These are phyloP conservation scores for Periconia digitata DNA, from an alignment of 2,329 filamentous ascomycete species.

Conservation along the genomic window DNA sequence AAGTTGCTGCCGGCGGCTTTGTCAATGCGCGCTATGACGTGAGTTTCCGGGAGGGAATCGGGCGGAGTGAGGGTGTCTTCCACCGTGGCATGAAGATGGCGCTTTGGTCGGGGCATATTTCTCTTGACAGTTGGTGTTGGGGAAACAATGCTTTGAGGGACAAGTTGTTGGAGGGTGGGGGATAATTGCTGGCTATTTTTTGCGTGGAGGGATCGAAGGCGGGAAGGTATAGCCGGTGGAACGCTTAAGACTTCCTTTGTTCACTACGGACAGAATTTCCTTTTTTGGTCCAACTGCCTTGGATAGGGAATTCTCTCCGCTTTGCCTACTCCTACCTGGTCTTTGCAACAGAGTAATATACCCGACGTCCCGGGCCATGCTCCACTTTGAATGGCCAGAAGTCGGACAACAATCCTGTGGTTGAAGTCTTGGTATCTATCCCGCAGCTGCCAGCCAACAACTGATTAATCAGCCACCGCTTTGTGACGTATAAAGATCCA, in stretches of 20 bases:
- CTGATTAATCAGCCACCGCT: too few relatives aligned
- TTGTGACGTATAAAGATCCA: too few relatives aligned
- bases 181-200: neutral
- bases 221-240: conserved; percentile 2
- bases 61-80: conserved; percentile 65
- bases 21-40: conserved; percentile 73
- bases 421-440: too few relatives aligned
- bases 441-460: too few relatives aligned
- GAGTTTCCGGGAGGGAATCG: conserved; percentile 49
- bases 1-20: conserved; percentile 87
- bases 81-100: conserved; percentile 74
- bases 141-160: neutral
- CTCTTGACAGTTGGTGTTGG: neutral
- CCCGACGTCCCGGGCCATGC: neutral
- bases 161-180: too few relatives aligned
- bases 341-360: neutral
- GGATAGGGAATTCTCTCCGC: neutral
- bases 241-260: too few relatives aligned
- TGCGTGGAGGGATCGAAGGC: neutral
- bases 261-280: neutral
- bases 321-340: neutral
- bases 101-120: conserved; percentile 72
- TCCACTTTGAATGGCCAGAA: conserved; percentile 2
- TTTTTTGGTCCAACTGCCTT: neutral
- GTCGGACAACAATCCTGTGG: neutral